Evolutionary conservation across 2,329 filamentous ascomycete genomes (phyloP).

Genomic region (Stachybotrys chlorohalonatus): DNA sequence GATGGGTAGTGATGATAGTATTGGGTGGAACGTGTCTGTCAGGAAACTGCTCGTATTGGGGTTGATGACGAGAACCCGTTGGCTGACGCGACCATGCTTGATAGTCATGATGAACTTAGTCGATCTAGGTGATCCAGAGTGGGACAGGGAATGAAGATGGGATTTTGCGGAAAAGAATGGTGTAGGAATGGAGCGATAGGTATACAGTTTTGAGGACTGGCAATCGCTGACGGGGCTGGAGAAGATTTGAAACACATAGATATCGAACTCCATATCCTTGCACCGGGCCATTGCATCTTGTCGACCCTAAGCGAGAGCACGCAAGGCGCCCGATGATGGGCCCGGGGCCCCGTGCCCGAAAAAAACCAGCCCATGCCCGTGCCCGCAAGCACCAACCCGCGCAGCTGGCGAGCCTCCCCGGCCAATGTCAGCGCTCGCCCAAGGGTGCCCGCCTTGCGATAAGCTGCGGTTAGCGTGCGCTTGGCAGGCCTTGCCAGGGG

Average conservation of each 20-base stretch:
- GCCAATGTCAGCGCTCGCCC: neutral
- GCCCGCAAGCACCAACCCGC: neutral
- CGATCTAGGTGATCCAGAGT: neutral
- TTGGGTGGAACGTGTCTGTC: slow-evolving; percentile 4
- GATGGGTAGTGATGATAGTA: slow-evolving; percentile 2
- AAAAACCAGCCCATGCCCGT: neutral
- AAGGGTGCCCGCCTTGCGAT: neutral
- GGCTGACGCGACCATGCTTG: neutral
- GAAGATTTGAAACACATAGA: too few species aligned
- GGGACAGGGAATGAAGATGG: too few species aligned
- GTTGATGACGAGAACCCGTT: slow-evolving; percentile 7
- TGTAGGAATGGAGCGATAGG: too few species aligned
- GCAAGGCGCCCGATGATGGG: too few species aligned
- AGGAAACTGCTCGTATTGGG: slow-evolving; percentile 4
- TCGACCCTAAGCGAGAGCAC: too few species aligned
- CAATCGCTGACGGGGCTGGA: too few species aligned
- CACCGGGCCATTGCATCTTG: too few species aligned
- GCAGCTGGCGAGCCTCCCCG: neutral
- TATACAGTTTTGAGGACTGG: too few species aligned
- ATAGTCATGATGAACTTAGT: slow-evolving; percentile 1
- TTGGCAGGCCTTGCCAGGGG: neutral
- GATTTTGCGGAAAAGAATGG: too few species aligned
- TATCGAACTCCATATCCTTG: too few species aligned
- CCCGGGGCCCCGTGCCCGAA: too few species aligned
- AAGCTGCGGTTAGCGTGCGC: neutral